phyloP scores from a whole-genome alignment of 1,284 basidiomycete species.

The Fomitopsis schrenkii region DNA sequence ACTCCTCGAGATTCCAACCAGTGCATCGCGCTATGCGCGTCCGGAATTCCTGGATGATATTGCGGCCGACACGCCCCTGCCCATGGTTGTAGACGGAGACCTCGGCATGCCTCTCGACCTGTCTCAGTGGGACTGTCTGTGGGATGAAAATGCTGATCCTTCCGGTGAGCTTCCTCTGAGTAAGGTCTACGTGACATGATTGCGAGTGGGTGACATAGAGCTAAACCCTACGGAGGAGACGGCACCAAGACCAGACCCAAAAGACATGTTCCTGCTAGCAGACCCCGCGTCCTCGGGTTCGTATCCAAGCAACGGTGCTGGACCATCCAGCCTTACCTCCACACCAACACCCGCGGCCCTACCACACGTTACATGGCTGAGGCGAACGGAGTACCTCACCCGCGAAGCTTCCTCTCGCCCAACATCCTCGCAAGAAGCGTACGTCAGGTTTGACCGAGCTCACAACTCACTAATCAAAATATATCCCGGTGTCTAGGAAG shows the following conservation, averaged over 20 bases:
- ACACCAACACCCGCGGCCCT: constrained; percentile 33
- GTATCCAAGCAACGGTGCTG: constrained; percentile 33
- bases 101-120: constrained; percentile 92
- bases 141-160: constrained; percentile 75
- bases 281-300: constrained; percentile 47
- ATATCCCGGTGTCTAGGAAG: constrained; percentile 33
- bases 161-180: constrained; percentile 42
- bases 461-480: not conserved
- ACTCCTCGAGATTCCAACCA: constrained; percentile 83
- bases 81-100: constrained; percentile 93
- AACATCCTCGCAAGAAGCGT: constrained; percentile 53
- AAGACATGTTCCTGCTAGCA: constrained; percentile 64
- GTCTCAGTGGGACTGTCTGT: constrained; percentile 75
- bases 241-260: constrained; percentile 63
- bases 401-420: constrained; percentile 52
- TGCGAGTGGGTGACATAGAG: constrained; percentile 31
- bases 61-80: constrained; percentile 75
- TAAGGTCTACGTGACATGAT: not conserved
- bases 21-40: constrained; percentile 79
- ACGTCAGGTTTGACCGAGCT: constrained; percentile 17
- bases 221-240: constrained; percentile 65
- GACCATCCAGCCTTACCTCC: constrained; percentile 26
- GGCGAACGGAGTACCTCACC: constrained; percentile 85
- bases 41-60: constrained; percentile 81
- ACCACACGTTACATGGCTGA: constrained; percentile 79